Evolutionary conservation across 768 basidiomycete species (phyloP), one percentile per base, ranked within the genome.

Genomic region (Lyophyllum atratum): DNA sequence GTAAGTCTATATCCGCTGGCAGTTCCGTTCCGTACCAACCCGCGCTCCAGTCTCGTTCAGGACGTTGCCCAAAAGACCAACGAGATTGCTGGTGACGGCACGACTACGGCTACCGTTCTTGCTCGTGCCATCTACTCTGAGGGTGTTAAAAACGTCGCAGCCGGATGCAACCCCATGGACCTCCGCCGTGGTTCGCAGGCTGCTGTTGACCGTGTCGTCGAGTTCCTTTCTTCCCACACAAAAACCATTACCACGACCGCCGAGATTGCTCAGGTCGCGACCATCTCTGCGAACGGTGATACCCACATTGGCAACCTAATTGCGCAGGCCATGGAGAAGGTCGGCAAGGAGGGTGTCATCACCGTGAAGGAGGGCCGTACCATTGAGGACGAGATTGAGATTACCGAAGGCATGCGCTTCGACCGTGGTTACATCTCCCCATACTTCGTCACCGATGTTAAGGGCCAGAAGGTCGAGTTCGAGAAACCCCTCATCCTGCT

Each of bases 81-180:
- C 77, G 95, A 98, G 75, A 80, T 90, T 64, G 96, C 96, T 34
- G 96, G 96, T 72, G 96, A 99, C 72, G 96, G 96, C 56, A 98
- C 96, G 2, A 99, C 96, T 9, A 99, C 96, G 15, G 95, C 96
- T 4, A 98, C 96, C 33, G 96, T 98, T 52, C 87, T 98, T 55
- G 93, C 96, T 10, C 92, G 94, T 54, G 95, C 96, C 55, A 98
- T 99, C 75, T 99, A 97, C 78, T 85, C 94, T 0, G 96, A 99
- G 75, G 96, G 96, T 73, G 95, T 98, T 67, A 98, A 98, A 82
- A 98, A 98, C 67, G 96, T 98, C 56, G 96, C 96, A 21, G 96
- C 96, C 10, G 96, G 96, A 3, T 99, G 96, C 83, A 97, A 96
- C 79, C 96, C 96, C 12, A 99, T 98, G 95, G 96, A 99, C 77